These are phyloP conservation scores for Nothophaeocryptopus gaeumannii DNA, from an alignment of 2,329 filamentous ascomycete species.

Conservation along the genomic window DNA sequence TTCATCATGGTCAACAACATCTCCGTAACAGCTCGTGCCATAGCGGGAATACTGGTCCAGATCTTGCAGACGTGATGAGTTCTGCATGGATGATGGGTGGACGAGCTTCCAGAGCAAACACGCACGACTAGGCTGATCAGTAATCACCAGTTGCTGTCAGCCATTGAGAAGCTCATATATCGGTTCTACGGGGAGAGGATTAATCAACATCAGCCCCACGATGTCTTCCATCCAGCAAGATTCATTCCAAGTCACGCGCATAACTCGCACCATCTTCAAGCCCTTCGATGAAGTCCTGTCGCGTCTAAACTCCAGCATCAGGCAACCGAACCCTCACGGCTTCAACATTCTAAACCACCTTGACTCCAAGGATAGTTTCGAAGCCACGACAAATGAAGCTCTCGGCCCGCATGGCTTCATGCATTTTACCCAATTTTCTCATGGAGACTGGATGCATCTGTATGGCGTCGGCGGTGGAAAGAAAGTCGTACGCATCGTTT, in stretches of 20 bases:
- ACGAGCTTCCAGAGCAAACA: too few relatives aligned
- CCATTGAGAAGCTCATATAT: background rate
- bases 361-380: constrained; percentile 14
- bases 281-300: constrained; percentile 16
- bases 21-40: too few relatives aligned
- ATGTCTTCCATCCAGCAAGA: constrained; percentile 6
- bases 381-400: constrained; percentile 10
- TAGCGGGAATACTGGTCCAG: too few relatives aligned
- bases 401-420: constrained; percentile 19
- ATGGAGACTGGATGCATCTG: constrained; percentile 16
- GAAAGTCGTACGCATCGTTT: constrained; percentile 14
- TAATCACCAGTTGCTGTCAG: too few relatives aligned
- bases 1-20: too few relatives aligned
- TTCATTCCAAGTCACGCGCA: constrained; percentile 14
- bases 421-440: constrained; percentile 15
- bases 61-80: too few relatives aligned
- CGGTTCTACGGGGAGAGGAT: background rate
- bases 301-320: constrained; percentile 17
- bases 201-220: background rate
- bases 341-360: constrained; percentile 18
- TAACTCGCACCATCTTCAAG: constrained; percentile 15
- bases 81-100: too few relatives aligned
- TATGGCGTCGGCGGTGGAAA: constrained; percentile 14
- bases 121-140: too few relatives aligned
- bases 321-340: constrained; percentile 7